Conservation (phyloP, 208 protist species). For the Wallacemonas sp. region DNA sequence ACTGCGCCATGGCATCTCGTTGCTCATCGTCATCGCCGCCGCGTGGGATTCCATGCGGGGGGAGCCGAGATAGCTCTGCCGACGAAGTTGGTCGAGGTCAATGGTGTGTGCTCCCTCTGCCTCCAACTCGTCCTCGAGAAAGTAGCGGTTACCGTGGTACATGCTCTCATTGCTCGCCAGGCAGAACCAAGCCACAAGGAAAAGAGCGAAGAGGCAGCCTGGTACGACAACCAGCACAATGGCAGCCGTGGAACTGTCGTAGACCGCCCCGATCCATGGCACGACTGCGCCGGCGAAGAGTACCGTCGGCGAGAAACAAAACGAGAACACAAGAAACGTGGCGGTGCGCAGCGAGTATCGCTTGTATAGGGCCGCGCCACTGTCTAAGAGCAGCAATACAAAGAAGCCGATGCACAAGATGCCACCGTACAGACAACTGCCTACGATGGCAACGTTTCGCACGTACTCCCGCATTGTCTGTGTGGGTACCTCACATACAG, state of each 20-base stretch:
- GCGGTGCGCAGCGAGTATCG: slow-evolving; percentile 19
- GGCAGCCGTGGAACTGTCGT: slow-evolving; percentile 26
- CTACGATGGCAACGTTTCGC: slow-evolving; percentile 51
- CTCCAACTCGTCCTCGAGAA: background rate
- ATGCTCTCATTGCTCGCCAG: background rate
- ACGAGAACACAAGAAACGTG: slow-evolving; percentile 47
- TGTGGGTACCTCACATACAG: background rate
- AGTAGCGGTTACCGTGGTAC: slow-evolving; percentile 2
- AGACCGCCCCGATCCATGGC: slow-evolving; percentile 52
- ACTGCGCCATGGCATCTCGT: too few species aligned
- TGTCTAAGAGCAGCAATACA: slow-evolving; percentile 26
- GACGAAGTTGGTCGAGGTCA: background rate
- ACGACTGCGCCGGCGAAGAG: slow-evolving; percentile 42
- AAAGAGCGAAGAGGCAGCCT: slow-evolving; percentile 35
- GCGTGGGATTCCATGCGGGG: too few species aligned
- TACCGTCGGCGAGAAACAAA: slow-evolving; percentile 48
- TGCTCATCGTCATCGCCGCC: too few species aligned
- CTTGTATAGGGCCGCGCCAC: slow-evolving; percentile 25
- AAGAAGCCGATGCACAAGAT: slow-evolving; percentile 39
- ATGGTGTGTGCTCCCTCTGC: background rate
- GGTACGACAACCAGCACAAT: slow-evolving; percentile 48
- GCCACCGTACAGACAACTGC: slow-evolving; percentile 46
- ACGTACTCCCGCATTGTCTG: slow-evolving; percentile 21
- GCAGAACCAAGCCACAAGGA: slow-evolving; percentile 29
- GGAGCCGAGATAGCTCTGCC: too few species aligned